A percentile compares a stretch with the other conserved stretches of the same genome.
Evolutionary conservation across 495 filamentous ascomycete species (phyloP).

Genomic region (Halenospora varia): DNA sequence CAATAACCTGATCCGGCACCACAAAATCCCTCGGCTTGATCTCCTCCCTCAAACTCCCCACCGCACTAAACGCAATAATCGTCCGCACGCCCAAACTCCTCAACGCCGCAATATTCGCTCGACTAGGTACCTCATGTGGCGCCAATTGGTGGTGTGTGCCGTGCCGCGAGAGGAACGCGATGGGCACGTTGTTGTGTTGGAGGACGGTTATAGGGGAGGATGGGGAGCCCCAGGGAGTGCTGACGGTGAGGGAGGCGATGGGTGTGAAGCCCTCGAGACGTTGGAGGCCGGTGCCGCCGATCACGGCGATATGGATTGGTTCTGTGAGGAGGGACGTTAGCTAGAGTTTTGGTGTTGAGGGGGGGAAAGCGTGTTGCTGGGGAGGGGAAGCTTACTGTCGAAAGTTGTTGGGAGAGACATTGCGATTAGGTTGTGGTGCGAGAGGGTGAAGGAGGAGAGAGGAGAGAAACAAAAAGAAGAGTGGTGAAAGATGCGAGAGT

Average conservation of each 20-base stretch:
- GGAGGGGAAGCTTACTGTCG: conserved; percentile 35
- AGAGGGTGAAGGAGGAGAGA: background rate
- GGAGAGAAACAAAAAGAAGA: background rate
- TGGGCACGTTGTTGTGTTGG: conserved; percentile 71
- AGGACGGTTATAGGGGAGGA: conserved; percentile 90
- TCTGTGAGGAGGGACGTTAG: conserved; percentile 39
- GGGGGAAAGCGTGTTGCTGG: conserved; percentile 8
- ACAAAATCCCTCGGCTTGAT: conserved; percentile 96
- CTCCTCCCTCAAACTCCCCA: conserved; percentile 86
- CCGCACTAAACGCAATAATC: conserved; percentile 91
- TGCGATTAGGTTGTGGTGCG: conserved; percentile 24
- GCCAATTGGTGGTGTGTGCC: conserved; percentile 83
- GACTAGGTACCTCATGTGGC: conserved; percentile 84
- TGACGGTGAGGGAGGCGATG: conserved; percentile 64
- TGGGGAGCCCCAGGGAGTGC: conserved; percentile 88
- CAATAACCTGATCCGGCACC: conserved; percentile 92
- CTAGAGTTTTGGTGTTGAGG: background rate
- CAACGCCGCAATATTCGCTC: conserved; percentile 94
- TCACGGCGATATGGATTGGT: conserved; percentile 86
- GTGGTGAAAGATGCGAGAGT: conserved; percentile 27
- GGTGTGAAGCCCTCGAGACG: conserved; percentile 68
- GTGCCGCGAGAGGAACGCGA: conserved; percentile 94
- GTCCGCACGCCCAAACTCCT: conserved; percentile 83
- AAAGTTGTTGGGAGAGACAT: conserved; percentile 57
- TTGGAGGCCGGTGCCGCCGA: conserved; percentile 90